phyloP scores from a whole-genome alignment of 495 filamentous ascomycete species.

The Annulohypoxylon stygium region DNA sequence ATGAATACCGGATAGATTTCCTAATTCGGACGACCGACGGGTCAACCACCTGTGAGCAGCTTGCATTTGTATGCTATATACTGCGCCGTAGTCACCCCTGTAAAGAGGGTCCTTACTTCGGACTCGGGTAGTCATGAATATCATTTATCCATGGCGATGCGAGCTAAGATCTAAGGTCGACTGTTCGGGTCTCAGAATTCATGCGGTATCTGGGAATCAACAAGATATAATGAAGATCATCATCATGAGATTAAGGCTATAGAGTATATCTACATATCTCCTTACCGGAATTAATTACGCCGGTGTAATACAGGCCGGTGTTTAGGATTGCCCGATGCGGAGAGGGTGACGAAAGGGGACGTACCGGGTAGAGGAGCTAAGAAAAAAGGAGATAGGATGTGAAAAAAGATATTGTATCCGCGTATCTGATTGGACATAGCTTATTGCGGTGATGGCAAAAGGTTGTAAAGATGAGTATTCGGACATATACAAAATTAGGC shows the following conservation, averaged over 20 bases:
- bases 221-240: neutral
- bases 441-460: neutral
- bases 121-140: neutral
- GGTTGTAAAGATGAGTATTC: neutral
- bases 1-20: constrained; percentile 9
- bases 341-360: neutral
- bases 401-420: neutral
- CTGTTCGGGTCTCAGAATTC: neutral
- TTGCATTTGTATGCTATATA: no score
- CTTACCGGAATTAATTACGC: neutral
- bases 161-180: neutral
- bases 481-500: neutral
- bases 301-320: neutral
- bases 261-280: neutral
- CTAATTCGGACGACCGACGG: neutral
- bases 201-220: neutral
- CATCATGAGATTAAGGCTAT: neutral
- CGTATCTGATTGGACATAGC: neutral
- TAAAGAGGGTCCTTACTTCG: neutral
- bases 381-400: constrained; percentile 2
- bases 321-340: neutral
- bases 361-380: neutral
- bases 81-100: neutral
- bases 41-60: neutral
- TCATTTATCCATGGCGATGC: neutral